Conservation (phyloP, 1,284 basidiomycete genomes). For the Trametes versicolor region DNA sequence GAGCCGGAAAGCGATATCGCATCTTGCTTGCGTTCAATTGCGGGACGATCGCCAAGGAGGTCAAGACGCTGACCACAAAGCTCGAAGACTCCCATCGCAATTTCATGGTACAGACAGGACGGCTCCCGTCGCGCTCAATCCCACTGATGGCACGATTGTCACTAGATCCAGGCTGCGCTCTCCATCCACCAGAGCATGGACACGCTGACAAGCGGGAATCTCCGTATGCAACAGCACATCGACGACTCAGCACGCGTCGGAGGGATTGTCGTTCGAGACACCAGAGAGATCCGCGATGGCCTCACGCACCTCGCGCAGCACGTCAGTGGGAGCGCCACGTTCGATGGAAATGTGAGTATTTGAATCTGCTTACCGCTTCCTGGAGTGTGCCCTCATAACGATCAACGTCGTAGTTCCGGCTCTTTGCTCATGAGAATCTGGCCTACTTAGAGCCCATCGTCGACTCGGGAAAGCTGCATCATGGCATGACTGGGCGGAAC, state of each 20-base stretch:
- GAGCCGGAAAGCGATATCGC: not conserved
- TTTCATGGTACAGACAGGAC: not conserved
- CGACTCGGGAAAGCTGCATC: not conserved
- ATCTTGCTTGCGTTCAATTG: not conserved
- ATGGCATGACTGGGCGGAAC: too few relatives aligned
- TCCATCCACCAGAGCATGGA: not conserved
- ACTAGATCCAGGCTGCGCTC: not conserved
- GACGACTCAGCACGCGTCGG: not conserved
- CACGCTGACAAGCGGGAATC: not conserved
- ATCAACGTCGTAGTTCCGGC: not conserved
- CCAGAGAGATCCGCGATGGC: not conserved
- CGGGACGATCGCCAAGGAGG: not conserved
- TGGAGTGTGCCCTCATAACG: not conserved
- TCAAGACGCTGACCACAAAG: not conserved
- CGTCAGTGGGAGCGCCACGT: not conserved
- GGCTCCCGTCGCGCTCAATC: not conserved
- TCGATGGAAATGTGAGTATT: not conserved
- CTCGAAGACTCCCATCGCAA: not conserved
- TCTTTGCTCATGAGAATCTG: not conserved
- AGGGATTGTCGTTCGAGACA: not conserved
- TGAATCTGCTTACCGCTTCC: not conserved
- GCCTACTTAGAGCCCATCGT: not conserved
- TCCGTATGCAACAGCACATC: not conserved
- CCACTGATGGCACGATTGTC: not conserved
- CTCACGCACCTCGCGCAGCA: not conserved